Evolutionary conservation across 352 stramenopile genomes (phyloP), one percentile per base, ranked within the genome.

Genomic region (Pelagophyceae sp.): DNA sequence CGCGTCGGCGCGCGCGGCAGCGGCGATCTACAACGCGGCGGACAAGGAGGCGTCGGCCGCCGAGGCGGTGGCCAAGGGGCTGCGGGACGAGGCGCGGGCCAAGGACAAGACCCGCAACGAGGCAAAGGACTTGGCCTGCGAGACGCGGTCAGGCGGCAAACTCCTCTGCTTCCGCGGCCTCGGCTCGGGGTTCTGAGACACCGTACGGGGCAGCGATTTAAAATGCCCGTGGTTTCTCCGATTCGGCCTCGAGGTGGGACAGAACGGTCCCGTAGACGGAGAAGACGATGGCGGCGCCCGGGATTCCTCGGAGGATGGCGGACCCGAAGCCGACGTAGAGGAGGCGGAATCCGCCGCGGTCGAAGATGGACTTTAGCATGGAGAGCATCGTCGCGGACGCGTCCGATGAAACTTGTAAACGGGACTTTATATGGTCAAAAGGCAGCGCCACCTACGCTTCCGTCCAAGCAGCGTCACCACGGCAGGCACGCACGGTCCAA

Each of bases 361-460:
- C 15, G 29, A 71, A 15, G 17, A 37, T 58, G 35, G 19, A 17
- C 23, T 11, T 0, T 33, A 58, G 67, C 35, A 54, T 58, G 1
- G 2, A 2, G 15, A 19, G 19, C 15, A 54, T 35, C 35, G 67
- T 45, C 37, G 40, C 33, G 5, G 23, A 6, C 29, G 6, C 5
- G 35, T n/a, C 35, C 15, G 11, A 11, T 23, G 45, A 54, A 11
- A 58, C 37, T 67, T 81, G 78, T 0, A 81, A 32, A 1, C 79
- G 79, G 17, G 58, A 76, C 70, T 81, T 81, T 60, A 79, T 76
- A 33, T 85, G 92, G 81, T 94, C 88, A 75, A 94, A 94, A 2
- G 89, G 89, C 54, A 93, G 80, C 35, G 89, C 90, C 38, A 93
- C 45, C 45, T 54, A 54, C 45, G 11, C 45, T 11, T 23, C 11